These are phyloP conservation scores for Serendipita sp. DNA, from an alignment of 768 basidiomycete genomes.

Conservation along the genomic window DNA sequence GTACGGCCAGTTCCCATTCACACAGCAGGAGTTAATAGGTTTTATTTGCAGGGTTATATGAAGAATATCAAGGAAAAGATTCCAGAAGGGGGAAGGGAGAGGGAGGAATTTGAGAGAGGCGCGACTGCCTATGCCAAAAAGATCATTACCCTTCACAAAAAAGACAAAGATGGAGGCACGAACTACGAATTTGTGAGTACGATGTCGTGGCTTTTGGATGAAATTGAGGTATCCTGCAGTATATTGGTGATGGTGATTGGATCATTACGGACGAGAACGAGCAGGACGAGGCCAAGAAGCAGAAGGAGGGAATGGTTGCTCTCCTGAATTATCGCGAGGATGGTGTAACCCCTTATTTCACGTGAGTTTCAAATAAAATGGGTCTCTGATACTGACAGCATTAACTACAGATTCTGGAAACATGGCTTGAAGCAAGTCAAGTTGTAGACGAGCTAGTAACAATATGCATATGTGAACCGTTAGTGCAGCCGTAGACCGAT, in stretches of 20 bases:
- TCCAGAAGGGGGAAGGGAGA: slow-evolving; percentile 23
- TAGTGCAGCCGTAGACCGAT: no score
- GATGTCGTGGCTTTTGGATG: not conserved
- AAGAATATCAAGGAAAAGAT: slow-evolving; percentile 69
- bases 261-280: no score
- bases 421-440: slow-evolving; percentile 77
- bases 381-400: not conserved
- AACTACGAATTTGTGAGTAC: slow-evolving; percentile 78
- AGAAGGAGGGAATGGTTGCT: slow-evolving; percentile 78
- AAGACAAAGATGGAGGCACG: not conserved
- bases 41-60: slow-evolving; percentile 63
- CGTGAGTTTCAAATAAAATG: not conserved
- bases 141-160: slow-evolving; percentile 32
- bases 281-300: no score
- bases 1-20: slow-evolving; percentile 21
- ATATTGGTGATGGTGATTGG: slow-evolving; percentile 8
- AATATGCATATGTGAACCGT: no score
- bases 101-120: slow-evolving; percentile 58
- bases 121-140: slow-evolving; percentile 74
- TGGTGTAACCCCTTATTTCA: slow-evolving; percentile 58
- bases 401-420: slow-evolving; percentile 74
- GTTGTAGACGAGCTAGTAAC: slow-evolving; percentile 25
- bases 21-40: not conserved
- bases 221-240: slow-evolving; percentile 4
- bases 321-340: slow-evolving; percentile 90